These are phyloP conservation scores for Pseudocercospora cruenta DNA, from an alignment of 2,329 filamentous ascomycete genomes.

Conservation along the genomic window DNA sequence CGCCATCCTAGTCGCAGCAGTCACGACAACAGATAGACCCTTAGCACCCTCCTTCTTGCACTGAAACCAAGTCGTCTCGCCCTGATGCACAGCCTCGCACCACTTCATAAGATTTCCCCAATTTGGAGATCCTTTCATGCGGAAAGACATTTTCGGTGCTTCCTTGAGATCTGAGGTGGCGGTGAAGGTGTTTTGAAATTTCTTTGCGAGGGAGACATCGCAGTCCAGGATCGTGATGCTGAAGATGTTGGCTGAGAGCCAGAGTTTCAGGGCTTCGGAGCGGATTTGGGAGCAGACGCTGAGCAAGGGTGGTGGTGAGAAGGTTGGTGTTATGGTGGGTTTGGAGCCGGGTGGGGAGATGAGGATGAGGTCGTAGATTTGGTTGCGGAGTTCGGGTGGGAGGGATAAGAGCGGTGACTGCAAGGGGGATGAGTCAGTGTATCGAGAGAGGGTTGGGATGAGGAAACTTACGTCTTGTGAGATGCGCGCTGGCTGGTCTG, in stretches of 20 bases:
- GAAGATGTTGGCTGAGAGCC: not conserved
- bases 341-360: not conserved
- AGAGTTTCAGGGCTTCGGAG: not conserved
- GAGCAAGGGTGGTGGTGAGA: not conserved
- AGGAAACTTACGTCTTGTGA: not conserved
- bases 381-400: slow-evolving; percentile 8
- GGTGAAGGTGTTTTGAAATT: not conserved
- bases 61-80: slow-evolving; percentile 1
- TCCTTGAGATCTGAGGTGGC: not conserved
- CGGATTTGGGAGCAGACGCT: not conserved
- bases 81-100: not conserved
- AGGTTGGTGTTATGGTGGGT: not conserved
- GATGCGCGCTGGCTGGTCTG: not conserved
- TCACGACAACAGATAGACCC: not conserved
- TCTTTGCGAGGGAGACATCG: not conserved
- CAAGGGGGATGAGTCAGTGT: not conserved
- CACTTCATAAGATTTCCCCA: slow-evolving; percentile 6
- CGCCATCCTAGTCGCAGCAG: slow-evolving; percentile 1
- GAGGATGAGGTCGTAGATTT: slow-evolving; percentile 4
- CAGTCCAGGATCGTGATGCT: not conserved
- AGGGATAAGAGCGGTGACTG: not conserved
- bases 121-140: not conserved
- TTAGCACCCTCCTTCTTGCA: not conserved
- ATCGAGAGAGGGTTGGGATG: not conserved
- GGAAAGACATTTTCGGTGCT: not conserved